Conservation (phyloP, 352 stramenopile genomes). For the Phytophthora niederhauseri region DNA sequence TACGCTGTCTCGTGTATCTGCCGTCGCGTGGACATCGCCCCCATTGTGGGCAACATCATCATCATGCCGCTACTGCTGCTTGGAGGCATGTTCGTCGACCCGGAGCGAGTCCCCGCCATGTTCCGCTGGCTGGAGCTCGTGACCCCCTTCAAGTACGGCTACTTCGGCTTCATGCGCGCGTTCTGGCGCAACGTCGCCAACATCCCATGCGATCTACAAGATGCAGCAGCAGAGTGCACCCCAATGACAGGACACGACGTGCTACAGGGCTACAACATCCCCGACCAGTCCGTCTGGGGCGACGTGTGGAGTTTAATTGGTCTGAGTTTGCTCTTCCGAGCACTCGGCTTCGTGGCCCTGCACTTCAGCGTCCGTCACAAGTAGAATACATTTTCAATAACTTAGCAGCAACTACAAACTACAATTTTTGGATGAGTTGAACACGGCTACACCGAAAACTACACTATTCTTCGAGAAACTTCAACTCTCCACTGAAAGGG, state of each 20-base stretch:
- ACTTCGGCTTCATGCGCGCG: slow-evolving; percentile 44
- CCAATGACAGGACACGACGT: slow-evolving; percentile 44
- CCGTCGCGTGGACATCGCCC: slow-evolving; percentile 46
- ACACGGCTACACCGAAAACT: too few species aligned
- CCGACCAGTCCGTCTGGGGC: slow-evolving; percentile 32
- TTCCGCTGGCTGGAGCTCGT: slow-evolving; percentile 54
- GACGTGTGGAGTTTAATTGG: slow-evolving; percentile 43
- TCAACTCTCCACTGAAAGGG: too few species aligned
- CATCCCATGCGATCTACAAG: slow-evolving; percentile 32
- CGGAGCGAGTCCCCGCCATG: slow-evolving; percentile 38
- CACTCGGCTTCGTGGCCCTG: slow-evolving; percentile 41
- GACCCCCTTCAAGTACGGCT: slow-evolving; percentile 57
- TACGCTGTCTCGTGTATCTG: slow-evolving; percentile 53
- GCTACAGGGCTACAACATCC: slow-evolving; percentile 45
- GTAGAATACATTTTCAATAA: too few species aligned
- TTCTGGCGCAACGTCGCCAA: slow-evolving; percentile 43
- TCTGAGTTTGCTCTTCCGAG: slow-evolving; percentile 48
- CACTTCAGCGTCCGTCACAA: slow-evolving; percentile 29
- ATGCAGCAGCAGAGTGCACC: slow-evolving; percentile 31
- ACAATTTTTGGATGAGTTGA: too few species aligned
- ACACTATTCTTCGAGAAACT: too few species aligned
- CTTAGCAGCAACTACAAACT: too few species aligned
- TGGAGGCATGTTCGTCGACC: slow-evolving; percentile 52
- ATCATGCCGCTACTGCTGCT: slow-evolving; percentile 57
- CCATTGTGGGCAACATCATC: slow-evolving; percentile 49